Conservation (phyloP, 1,284 basidiomycete genomes). For the Sphagnurus paluster region DNA sequence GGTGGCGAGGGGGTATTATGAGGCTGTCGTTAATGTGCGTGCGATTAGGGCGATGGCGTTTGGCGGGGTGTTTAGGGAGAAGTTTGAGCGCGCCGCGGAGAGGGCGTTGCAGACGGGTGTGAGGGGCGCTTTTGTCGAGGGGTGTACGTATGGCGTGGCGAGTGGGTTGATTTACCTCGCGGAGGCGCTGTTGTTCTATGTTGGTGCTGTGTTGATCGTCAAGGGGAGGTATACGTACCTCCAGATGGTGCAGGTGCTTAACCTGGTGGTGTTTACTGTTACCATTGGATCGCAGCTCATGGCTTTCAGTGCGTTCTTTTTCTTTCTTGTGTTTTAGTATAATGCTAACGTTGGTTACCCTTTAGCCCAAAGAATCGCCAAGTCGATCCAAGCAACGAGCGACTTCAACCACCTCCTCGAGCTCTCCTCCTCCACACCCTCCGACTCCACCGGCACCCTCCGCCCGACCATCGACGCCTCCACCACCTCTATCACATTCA, state of each 20-base stretch:
- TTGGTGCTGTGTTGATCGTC: conserved; percentile 82
- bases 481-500: conserved; percentile 52
- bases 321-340: conserved; percentile 1
- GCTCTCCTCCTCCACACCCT: conserved; percentile 57
- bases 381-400: conserved; percentile 75
- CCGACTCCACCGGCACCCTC: conserved; percentile 68
- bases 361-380: conserved; percentile 77
- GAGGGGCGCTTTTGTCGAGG: conserved; percentile 79
- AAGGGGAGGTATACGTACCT: conserved; percentile 83
- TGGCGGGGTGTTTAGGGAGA: conserved; percentile 68
- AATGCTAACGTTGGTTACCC: conserved; percentile 13
- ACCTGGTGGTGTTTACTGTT: conserved; percentile 91
- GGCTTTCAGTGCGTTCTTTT: conserved; percentile 72
- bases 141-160: conserved; percentile 80
- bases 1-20: conserved; percentile 85
- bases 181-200: conserved; percentile 89
- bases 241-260: conserved; percentile 87
- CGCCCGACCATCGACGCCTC: conserved; percentile 63
- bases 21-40: conserved; percentile 85
- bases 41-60: conserved; percentile 92
- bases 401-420: conserved; percentile 75
- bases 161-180: conserved; percentile 85
- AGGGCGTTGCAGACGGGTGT: conserved; percentile 70
- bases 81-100: conserved; percentile 66
- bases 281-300: conserved; percentile 90